Evolutionary conservation across 352 stramenopile genomes (phyloP).

Genomic region (Globisporangium iwayamae): DNA sequence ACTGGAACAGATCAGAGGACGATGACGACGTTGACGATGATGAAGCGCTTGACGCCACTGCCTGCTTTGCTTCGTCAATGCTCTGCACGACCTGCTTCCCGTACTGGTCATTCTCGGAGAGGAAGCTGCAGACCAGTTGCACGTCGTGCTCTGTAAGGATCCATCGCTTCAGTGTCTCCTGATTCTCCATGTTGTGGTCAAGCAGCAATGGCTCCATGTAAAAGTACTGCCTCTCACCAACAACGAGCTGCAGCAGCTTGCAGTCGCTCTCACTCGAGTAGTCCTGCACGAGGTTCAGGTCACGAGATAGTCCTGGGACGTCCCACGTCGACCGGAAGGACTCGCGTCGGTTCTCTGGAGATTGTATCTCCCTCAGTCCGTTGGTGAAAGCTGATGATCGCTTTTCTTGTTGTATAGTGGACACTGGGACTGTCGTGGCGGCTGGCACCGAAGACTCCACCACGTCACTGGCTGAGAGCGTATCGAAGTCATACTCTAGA

Average conservation of each 20-base stretch:
- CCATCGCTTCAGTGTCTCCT: conserved; percentile 27
- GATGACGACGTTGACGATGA: background rate
- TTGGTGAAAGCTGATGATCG: background rate
- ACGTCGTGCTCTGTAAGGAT: conserved; percentile 37
- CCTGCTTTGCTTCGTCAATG: background rate
- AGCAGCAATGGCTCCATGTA: conserved; percentile 56
- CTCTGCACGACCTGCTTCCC: conserved; percentile 28
- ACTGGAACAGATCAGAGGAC: conserved; percentile 30
- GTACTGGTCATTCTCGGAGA: conserved; percentile 23
- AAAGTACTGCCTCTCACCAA: conserved; percentile 74
- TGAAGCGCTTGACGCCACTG: background rate
- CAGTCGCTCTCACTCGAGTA: conserved; percentile 67
- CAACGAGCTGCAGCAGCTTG: conserved; percentile 51
- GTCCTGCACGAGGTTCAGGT: conserved; percentile 79
- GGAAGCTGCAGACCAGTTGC: conserved; percentile 30
- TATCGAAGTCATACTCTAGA: background rate
- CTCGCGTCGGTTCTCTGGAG: conserved; percentile 18
- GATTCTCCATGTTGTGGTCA: conserved; percentile 17
- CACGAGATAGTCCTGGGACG: conserved; percentile 46
- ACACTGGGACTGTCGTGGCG: background rate
- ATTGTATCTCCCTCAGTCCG: background rate
- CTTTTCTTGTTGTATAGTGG: background rate
- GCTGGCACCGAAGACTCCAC: background rate
- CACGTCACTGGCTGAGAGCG: background rate
- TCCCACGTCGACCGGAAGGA: conserved; percentile 63